These are phyloP conservation scores for Zizania palustris DNA, from an alignment of 202 grass and related monocot species.

Conservation along the genomic window DNA sequence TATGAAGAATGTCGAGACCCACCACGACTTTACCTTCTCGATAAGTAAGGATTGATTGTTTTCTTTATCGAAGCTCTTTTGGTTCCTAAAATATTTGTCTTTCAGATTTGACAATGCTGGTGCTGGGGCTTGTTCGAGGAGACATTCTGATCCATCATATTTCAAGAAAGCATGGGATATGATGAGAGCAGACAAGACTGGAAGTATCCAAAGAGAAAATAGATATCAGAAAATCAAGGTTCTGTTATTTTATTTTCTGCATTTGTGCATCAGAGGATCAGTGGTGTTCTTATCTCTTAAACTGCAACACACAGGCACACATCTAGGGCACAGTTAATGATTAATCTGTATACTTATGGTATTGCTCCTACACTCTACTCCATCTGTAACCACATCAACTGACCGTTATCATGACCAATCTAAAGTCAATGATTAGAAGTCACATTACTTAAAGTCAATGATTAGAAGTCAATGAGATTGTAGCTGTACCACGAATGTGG, in stretches of 20 bases:
- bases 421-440: conserved; percentile 4
- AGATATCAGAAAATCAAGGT: conserved; percentile 86
- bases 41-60: conserved; percentile 65
- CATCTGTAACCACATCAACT: background rate
- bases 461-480: background rate
- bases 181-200: conserved; percentile 61
- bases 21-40: conserved; percentile 92
- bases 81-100: conserved; percentile 41
- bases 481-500: too few relatives aligned
- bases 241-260: conserved; percentile 39
- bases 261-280: conserved; percentile 1
- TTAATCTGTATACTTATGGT: background rate
- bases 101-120: conserved; percentile 96
- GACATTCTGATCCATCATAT: conserved; percentile 98
- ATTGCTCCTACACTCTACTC: conserved; percentile 20
- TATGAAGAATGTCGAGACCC: conserved; percentile 98
- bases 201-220: conserved; percentile 63
- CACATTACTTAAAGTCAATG: conserved; percentile 7
- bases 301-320: background rate
- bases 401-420: background rate
- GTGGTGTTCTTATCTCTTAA: conserved; percentile 4
- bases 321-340: background rate
- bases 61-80: conserved; percentile 33
- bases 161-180: conserved; percentile 90
- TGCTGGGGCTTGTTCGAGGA: conserved; percentile 84